Evolutionary conservation across 2,329 filamentous ascomycete species (phyloP).

Genomic region (Cercospora citrullina): DNA sequence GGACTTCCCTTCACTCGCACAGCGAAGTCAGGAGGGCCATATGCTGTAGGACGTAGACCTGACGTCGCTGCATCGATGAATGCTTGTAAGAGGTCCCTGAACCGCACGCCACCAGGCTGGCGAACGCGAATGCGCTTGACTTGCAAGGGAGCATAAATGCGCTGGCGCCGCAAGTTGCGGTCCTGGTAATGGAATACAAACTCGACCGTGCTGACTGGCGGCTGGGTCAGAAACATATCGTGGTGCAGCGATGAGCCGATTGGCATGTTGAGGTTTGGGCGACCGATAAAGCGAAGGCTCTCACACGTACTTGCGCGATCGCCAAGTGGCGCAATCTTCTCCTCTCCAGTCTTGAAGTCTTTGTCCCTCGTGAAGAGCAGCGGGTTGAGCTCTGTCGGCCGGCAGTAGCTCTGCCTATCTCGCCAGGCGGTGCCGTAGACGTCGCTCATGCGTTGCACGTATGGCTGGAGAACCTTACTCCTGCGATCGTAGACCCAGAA

Average conservation of each 20-base stretch:
- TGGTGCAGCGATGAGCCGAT: slow-evolving; percentile 3
- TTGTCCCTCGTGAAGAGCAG: slow-evolving; percentile 10
- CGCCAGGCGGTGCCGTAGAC: not conserved
- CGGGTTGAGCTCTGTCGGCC: slow-evolving; percentile 15
- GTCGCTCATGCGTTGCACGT: not conserved
- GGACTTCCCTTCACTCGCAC: not conserved
- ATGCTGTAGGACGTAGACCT: not conserved
- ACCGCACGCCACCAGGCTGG: slow-evolving; percentile 5
- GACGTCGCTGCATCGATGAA: not conserved
- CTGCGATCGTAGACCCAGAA: slow-evolving; percentile 9
- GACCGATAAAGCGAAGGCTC: slow-evolving; percentile 2
- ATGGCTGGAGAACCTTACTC: not conserved
- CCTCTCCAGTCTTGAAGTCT: not conserved
- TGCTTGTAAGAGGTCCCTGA: slow-evolving; percentile 9
- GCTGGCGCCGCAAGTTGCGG: not conserved
- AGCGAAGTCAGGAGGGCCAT: not conserved
- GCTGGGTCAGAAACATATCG: slow-evolving; percentile 21
- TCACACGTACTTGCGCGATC: slow-evolving; percentile 18
- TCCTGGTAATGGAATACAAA: slow-evolving; percentile 11
- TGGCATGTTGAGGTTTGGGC: slow-evolving; percentile 4
- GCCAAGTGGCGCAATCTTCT: not conserved
- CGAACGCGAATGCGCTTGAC: slow-evolving; percentile 5
- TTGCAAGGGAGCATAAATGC: not conserved
- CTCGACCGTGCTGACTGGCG: slow-evolving; percentile 8
- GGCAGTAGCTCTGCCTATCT: not conserved